These are phyloP conservation scores for Pestalotiopsis sp. DNA, from an alignment of 2,329 filamentous ascomycete species.

Conservation along the genomic window DNA sequence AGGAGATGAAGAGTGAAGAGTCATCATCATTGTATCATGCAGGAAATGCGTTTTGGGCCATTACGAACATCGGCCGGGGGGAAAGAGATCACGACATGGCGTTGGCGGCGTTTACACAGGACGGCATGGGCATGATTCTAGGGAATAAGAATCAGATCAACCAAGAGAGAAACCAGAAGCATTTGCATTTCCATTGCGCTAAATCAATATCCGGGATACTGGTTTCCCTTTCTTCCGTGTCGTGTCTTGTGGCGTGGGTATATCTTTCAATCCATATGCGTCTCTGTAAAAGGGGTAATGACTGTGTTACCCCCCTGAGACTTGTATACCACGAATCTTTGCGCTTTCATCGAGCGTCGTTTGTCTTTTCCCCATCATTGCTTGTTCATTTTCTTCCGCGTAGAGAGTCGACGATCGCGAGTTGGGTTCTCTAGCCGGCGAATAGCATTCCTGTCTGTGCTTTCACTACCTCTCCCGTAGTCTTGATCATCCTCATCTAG, in stretches of 20 bases:
- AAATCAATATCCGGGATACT: background rate
- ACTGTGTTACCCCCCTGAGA: background rate
- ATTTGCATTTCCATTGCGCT: slow-evolving; percentile 2
- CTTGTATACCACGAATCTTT: background rate
- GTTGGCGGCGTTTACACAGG: background rate
- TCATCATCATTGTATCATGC: background rate
- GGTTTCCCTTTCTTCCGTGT: background rate
- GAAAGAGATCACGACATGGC: background rate
- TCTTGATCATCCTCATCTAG: slow-evolving; percentile 22
- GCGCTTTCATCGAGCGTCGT: background rate
- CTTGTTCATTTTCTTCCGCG: background rate
- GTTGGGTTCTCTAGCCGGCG: background rate
- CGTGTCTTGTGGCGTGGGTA: slow-evolving; percentile 3
- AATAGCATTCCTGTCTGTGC: background rate
- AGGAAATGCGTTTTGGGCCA: background rate
- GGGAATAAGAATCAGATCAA: slow-evolving; percentile 8
- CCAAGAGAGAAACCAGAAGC: background rate
- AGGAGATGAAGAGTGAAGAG: background rate
- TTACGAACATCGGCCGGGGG: background rate
- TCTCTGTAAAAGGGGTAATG: background rate
- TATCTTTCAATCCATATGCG: slow-evolving; percentile 2
- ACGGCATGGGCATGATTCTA: background rate
- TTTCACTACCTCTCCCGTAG: background rate
- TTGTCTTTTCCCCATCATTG: background rate
- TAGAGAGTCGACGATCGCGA: background rate